Percentiles rank a stretch among this genome's conserved stretches.
phyloP scores from a whole-genome alignment of 108 stramenopile genomes.

The Skeletonema costatum region DNA sequence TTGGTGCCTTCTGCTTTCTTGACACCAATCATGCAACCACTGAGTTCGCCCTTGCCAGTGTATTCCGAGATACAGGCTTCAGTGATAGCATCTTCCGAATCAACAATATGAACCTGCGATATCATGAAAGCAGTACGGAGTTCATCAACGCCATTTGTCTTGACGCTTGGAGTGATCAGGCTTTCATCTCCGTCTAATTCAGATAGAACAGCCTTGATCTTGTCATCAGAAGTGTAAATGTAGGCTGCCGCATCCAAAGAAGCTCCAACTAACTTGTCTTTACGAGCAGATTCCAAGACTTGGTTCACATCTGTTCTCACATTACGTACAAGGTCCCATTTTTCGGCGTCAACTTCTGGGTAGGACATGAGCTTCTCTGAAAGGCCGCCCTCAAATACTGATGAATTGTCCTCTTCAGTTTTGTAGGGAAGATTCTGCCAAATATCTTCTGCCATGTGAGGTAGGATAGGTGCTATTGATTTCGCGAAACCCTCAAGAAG shows the following conservation, averaged over 20 bases:
- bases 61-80: conserved; percentile 66
- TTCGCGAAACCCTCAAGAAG: conserved; percentile 87
- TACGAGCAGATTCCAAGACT: conserved; percentile 77
- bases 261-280: conserved; percentile 89
- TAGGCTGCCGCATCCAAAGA: conserved; percentile 84
- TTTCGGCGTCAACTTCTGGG: conserved; percentile 58
- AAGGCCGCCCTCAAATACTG: conserved; percentile 83
- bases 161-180: conserved; percentile 74
- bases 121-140: conserved; percentile 87
- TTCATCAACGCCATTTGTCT: conserved; percentile 91
- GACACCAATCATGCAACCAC: conserved; percentile 84
- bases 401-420: conserved; percentile 43
- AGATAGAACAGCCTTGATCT: conserved; percentile 51
- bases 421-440: conserved; percentile 91
- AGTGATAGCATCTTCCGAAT: conserved; percentile 51
- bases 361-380: conserved; percentile 57
- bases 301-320: conserved; percentile 90
- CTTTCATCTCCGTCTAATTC: conserved; percentile 74
- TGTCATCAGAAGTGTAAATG: conserved; percentile 73
- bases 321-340: conserved; percentile 72
- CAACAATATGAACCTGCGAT: conserved; percentile 83
- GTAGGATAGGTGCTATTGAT: conserved; percentile 90
- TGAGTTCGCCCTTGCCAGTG: conserved; percentile 59
- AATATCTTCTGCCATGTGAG: conserved; percentile 98
- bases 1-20: conserved; percentile 79